Evolutionary conservation across 176 grass and related monocot species (phyloP).

Genomic region (Triticum urartu): DNA sequence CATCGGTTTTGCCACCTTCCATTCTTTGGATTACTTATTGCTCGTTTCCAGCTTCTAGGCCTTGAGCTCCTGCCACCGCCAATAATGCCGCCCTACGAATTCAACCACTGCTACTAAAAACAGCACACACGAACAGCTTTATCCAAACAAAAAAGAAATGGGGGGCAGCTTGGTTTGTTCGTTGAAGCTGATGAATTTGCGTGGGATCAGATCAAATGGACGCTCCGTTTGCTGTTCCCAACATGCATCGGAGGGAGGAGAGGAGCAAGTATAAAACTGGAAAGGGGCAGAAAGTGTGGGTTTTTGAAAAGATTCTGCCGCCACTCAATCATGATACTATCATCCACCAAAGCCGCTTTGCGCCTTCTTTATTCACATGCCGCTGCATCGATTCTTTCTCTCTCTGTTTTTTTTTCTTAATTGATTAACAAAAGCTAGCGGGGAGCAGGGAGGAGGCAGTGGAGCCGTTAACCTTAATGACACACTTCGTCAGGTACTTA

Average conservation of each 20-base stretch:
- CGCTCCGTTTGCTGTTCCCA: background rate
- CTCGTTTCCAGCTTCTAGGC: background rate
- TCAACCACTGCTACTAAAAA: constrained; percentile 5
- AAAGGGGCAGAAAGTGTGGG: background rate
- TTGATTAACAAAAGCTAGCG: background rate
- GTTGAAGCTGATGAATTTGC: background rate
- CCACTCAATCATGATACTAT: background rate
- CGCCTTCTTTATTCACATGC: constrained; percentile 40
- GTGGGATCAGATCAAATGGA: no score
- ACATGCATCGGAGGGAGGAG: background rate
- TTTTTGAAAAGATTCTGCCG: constrained; percentile 39
- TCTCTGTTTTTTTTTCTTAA: background rate
- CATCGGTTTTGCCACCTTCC: constrained; percentile 14
- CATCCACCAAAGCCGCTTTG: constrained; percentile 26
- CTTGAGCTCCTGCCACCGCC: background rate
- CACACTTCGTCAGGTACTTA: background rate
- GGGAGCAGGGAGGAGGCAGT: background rate
- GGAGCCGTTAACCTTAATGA: constrained; percentile 32
- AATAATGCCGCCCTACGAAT: constrained; percentile 32
- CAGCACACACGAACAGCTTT: constrained; percentile 18
- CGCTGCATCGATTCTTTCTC: constrained; percentile 27
- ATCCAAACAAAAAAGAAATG: background rate
- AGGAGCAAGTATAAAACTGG: background rate
- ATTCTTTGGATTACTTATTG: background rate
- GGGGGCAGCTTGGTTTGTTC: background rate